Conservation (phyloP, 2,329 filamentous ascomycete species). For the Gliomastix tumulicola region DNA sequence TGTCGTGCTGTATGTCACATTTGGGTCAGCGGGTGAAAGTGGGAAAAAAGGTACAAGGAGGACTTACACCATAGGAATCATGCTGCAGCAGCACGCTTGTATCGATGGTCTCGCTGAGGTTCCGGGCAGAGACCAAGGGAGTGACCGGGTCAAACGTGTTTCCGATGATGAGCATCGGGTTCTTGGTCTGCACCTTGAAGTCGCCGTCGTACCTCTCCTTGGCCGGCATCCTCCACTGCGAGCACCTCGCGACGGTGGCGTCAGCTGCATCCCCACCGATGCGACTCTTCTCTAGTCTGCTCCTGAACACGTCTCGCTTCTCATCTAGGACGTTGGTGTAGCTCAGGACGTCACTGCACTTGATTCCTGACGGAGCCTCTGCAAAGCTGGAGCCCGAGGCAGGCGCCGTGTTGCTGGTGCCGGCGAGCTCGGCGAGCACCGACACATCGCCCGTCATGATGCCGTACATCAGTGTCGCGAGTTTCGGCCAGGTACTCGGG, state of each 20-base stretch:
- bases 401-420: neutral
- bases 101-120: constrained; percentile 25
- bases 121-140: constrained; percentile 28
- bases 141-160: constrained; percentile 33
- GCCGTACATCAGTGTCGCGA: constrained; percentile 7
- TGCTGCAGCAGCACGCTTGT: constrained; percentile 32
- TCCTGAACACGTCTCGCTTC: constrained; percentile 1
- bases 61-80: constrained; percentile 34
- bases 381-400: neutral
- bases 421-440: neutral
- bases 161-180: constrained; percentile 28
- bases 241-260: constrained; percentile 1
- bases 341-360: constrained; percentile 8
- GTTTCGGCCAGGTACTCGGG: constrained; percentile 8
- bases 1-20: neutral
- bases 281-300: neutral
- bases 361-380: constrained; percentile 8
- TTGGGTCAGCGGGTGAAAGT: neutral
- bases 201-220: constrained; percentile 9
- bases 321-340: constrained; percentile 2
- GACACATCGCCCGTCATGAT: constrained; percentile 5
- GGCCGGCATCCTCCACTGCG: constrained; percentile 5
- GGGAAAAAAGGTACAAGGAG: neutral
- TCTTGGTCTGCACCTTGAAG: constrained; percentile 18
- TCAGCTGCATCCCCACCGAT: constrained; percentile 1